Percentiles rank a stretch among this genome's conserved stretches.
These are phyloP conservation scores for Panicum virgatum DNA, from an alignment of 202 grass and related monocot species.

Conservation along the genomic window DNA sequence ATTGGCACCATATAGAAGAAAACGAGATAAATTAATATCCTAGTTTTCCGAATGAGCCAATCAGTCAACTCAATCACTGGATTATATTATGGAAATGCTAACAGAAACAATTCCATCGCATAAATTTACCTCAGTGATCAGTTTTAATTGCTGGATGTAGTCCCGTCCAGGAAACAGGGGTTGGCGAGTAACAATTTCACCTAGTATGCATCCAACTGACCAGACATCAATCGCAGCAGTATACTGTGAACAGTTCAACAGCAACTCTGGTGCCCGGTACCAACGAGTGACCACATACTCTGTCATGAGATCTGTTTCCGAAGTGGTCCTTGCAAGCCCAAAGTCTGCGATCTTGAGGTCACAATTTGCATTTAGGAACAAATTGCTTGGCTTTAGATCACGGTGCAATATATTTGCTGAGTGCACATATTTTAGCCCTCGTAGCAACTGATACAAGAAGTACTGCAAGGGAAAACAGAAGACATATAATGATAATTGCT, in stretches of 20 bases:
- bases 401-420: slow-evolving; percentile 97
- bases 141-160: slow-evolving; percentile 83
- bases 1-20: background rate
- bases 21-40: background rate
- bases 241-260: slow-evolving; percentile 91
- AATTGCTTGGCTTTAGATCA: slow-evolving; percentile 92
- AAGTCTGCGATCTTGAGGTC: slow-evolving; percentile 94
- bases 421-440: slow-evolving; percentile 93
- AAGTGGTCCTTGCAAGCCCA: slow-evolving; percentile 90
- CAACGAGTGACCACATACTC: slow-evolving; percentile 98
- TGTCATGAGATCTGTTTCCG: slow-evolving; percentile 93
- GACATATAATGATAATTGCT: slow-evolving; percentile 34
- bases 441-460: slow-evolving; percentile 90
- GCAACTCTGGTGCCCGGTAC: slow-evolving; percentile 93
- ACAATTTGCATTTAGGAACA: slow-evolving; percentile 91
- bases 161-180: slow-evolving; percentile 89
- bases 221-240: slow-evolving; percentile 97
- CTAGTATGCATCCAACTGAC: slow-evolving; percentile 96
- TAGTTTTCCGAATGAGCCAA: background rate
- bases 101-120: background rate
- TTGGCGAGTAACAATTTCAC: slow-evolving; percentile 80
- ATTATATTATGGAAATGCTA: background rate
- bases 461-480: slow-evolving; percentile 63
- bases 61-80: background rate
- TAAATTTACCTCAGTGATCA: slow-evolving; percentile 92